Evolutionary conservation across 805 yeast genomes (phyloP).

Genomic region (Pichia paraexigua): DNA sequence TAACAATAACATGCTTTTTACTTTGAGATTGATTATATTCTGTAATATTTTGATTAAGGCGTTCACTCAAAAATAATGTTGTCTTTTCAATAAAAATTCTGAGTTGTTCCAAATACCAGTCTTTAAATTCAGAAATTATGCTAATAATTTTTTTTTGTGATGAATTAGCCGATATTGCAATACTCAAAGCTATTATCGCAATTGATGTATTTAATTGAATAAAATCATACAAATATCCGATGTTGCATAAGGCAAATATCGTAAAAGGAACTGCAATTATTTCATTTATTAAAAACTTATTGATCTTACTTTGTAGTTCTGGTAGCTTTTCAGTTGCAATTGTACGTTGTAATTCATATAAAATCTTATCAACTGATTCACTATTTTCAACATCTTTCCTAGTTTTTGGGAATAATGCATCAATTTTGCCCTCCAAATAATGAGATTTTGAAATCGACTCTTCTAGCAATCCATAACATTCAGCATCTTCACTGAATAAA

Average conservation of each 20-base stretch:
- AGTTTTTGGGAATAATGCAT: conserved; percentile 15
- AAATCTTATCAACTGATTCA: background rate
- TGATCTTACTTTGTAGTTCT: conserved; percentile 20
- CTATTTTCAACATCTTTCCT: background rate
- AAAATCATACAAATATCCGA: conserved; percentile 22
- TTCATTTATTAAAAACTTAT: conserved; percentile 17
- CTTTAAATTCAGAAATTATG: conserved; percentile 16
- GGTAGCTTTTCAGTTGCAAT: conserved; percentile 19
- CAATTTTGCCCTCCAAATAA: conserved; percentile 27
- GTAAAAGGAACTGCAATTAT: conserved; percentile 23
- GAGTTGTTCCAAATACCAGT: conserved; percentile 21
- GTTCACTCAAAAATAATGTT: conserved; percentile 12
- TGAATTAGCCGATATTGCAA: conserved; percentile 22
- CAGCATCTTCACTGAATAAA: conserved; percentile 18
- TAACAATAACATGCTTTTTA: conserved; percentile 8
- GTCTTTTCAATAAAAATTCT: conserved; percentile 23
- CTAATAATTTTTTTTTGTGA: conserved; percentile 18
- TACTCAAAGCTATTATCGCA: conserved; percentile 23
- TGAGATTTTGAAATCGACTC: conserved; percentile 21
- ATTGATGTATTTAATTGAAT: conserved; percentile 22
- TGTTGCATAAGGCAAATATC: conserved; percentile 17
- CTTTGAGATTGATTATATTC: conserved; percentile 11
- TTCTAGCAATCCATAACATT: conserved; percentile 25
- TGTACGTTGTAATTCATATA: background rate
- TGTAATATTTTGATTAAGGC: conserved; percentile 13